A percentile compares a stretch with the other conserved stretches of the same genome.
Evolutionary conservation across 306 rosid species (phyloP).

Genomic region (Mimosa pudica): DNA sequence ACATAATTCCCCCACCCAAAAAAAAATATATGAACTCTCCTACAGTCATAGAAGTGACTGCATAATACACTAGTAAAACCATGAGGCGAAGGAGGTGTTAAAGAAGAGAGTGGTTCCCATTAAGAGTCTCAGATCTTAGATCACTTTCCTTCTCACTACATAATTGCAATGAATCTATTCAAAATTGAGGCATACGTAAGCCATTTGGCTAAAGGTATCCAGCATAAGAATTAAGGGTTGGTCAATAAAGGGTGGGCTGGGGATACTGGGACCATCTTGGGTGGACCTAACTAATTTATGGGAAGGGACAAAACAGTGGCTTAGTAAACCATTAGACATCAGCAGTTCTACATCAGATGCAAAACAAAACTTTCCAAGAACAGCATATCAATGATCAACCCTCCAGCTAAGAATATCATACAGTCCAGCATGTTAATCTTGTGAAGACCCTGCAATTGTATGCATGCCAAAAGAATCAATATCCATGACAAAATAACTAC

Average conservation of each 20-base stretch:
- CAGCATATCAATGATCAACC: constrained; percentile 64
- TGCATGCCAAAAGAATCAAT: constrained; percentile 82
- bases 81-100: background rate
- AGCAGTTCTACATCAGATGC: constrained; percentile 63
- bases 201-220: constrained; percentile 35
- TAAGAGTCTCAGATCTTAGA: background rate
- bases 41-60: background rate
- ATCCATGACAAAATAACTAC: constrained; percentile 52
- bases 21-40: background rate
- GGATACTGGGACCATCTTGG: constrained; percentile 43
- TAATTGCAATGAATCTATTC: background rate
- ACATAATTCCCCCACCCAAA: background rate
- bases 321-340: constrained; percentile 44
- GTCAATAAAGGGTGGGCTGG: background rate
- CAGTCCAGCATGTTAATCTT: constrained; percentile 70
- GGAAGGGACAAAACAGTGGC: constrained; percentile 35
- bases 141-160: background rate
- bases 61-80: background rate
- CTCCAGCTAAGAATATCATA: constrained; percentile 75
- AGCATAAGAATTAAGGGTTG: constrained; percentile 28
- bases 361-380: constrained; percentile 68
- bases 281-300: constrained; percentile 51
- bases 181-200: background rate
- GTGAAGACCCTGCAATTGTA: constrained; percentile 86
- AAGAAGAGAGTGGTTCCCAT: background rate